Evolutionary conservation across 2,329 filamentous ascomycete genomes (phyloP).

Genomic region (Helminthosporium solani): DNA sequence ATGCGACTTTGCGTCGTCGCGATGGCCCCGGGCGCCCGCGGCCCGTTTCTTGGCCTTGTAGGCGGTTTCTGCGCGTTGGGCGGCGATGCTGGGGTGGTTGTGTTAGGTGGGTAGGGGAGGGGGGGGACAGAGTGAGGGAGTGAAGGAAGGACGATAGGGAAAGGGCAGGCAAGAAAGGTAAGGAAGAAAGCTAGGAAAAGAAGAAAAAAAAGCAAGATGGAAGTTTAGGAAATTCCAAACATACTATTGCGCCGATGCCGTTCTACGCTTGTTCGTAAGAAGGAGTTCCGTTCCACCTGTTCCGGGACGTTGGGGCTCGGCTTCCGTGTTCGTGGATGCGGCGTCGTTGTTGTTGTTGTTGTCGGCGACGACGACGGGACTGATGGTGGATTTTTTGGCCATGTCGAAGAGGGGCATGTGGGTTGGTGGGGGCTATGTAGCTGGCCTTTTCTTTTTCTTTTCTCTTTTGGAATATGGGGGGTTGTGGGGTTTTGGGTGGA

Average conservation of each 20-base stretch:
- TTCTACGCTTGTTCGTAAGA: slow-evolving; percentile 15
- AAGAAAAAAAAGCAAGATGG: too few relatives aligned
- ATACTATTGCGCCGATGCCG: slow-evolving; percentile 11
- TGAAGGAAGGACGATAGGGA: too few relatives aligned
- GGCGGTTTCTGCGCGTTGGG: slow-evolving; percentile 15
- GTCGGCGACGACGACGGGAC: neutral
- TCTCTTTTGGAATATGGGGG: too few relatives aligned
- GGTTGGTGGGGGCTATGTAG: too few relatives aligned
- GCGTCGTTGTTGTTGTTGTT: neutral
- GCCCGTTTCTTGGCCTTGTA: slow-evolving; percentile 20
- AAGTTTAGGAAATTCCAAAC: too few relatives aligned
- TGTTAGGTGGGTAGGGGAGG: too few relatives aligned
- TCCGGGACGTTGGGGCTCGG: slow-evolving; percentile 11
- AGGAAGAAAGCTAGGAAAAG: too few relatives aligned
- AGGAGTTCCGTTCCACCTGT: slow-evolving; percentile 17
- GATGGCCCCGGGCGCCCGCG: slow-evolving; percentile 11
- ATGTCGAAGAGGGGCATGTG: slow-evolving; percentile 12
- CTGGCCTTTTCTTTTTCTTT: too few relatives aligned
- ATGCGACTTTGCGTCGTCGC: slow-evolving; percentile 11
- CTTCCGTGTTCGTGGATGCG: neutral
- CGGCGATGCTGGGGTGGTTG: slow-evolving; percentile 2
- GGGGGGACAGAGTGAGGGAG: too few relatives aligned
- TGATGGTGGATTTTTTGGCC: slow-evolving; percentile 5
- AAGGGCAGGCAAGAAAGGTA: too few relatives aligned
- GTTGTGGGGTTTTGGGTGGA: too few relatives aligned